phyloP scores from a whole-genome alignment of 1,284 basidiomycete species.

The Fomitopsis palustris region DNA sequence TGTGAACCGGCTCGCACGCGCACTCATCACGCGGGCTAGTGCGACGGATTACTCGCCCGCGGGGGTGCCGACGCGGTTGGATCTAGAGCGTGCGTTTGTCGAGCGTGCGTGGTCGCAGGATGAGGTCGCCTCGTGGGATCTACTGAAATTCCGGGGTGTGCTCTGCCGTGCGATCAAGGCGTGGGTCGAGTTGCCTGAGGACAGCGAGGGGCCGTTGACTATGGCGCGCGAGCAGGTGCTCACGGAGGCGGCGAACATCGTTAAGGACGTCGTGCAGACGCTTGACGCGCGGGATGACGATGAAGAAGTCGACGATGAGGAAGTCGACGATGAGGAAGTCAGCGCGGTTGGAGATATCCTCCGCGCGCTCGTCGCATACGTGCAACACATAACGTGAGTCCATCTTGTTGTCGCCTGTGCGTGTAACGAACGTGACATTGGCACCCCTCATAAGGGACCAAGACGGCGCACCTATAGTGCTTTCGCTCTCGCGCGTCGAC shows the following conservation, averaged over 20 bases:
- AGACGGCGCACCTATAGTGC: conserved; percentile 47
- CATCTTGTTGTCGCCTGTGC: neutral
- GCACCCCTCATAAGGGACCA: conserved; percentile 37
- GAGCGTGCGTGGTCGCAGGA: conserved; percentile 70
- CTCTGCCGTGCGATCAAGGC: conserved; percentile 48
- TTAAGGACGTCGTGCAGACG: conserved; percentile 71
- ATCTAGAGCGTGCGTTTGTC: conserved; percentile 58
- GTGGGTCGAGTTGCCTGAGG: conserved; percentile 46
- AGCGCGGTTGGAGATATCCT: conserved; percentile 57
- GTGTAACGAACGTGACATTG: conserved; percentile 1
- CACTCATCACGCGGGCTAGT: conserved; percentile 54
- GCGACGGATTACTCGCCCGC: conserved; percentile 52
- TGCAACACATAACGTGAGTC: conserved; percentile 52
- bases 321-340: conserved; percentile 67
- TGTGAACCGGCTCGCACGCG: conserved; percentile 56
- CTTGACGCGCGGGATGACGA: conserved; percentile 63
- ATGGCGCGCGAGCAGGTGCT: conserved; percentile 51
- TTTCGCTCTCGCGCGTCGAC: conserved; percentile 49
- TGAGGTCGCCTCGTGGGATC: conserved; percentile 57
- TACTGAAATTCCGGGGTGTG: conserved; percentile 51
- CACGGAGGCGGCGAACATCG: conserved; percentile 60
- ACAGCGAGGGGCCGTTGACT: conserved; percentile 15
- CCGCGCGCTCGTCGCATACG: conserved; percentile 50
- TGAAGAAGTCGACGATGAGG: conserved; percentile 58
- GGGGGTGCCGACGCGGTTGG: conserved; percentile 54